Conservation (phyloP, 169 alveolate genomes). For the Cryptosporidium sp. region DNA sequence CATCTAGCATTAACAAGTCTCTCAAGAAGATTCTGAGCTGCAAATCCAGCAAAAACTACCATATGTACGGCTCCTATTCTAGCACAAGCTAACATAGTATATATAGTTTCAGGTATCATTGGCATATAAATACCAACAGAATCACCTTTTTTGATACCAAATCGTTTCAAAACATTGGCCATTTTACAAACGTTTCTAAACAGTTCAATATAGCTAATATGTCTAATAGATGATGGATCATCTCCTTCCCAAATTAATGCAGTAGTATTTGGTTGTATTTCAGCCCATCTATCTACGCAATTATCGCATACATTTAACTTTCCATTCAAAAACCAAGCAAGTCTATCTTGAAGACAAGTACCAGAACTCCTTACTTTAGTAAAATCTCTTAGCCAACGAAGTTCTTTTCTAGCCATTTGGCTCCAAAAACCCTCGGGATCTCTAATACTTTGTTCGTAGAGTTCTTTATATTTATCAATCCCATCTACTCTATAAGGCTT, state of each 20-base stretch:
- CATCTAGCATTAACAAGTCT: conserved; percentile 91
- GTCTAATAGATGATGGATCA: conserved; percentile 83
- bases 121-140: conserved; percentile 96
- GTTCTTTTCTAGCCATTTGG: conserved; percentile 54
- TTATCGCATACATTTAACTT: conserved; percentile 91
- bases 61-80: conserved; percentile 97
- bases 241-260: conserved; percentile 93
- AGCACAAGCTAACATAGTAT: conserved; percentile 95
- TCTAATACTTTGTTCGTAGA: conserved; percentile 28
- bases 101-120: conserved; percentile 93
- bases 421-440: conserved; percentile 73
- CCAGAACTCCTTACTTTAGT: conserved; percentile 46
- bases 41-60: conserved; percentile 98
- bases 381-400: conserved; percentile 69
- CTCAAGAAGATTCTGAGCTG: conserved; percentile 93
- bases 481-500: conserved; percentile 40
- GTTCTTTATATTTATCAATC: neutral
- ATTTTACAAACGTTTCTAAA: conserved; percentile 86
- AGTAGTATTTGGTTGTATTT: conserved; percentile 83
- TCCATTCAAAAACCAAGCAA: conserved; percentile 90
- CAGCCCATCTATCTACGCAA: conserved; percentile 95
- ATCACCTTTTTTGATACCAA: conserved; percentile 94
- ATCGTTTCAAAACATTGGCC: conserved; percentile 91
- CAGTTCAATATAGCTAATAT: conserved; percentile 85
- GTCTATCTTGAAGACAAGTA: conserved; percentile 49